phyloP scores from a whole-genome alignment of 2,329 filamentous ascomycete species.

The Blastomyces gilchristii region DNA sequence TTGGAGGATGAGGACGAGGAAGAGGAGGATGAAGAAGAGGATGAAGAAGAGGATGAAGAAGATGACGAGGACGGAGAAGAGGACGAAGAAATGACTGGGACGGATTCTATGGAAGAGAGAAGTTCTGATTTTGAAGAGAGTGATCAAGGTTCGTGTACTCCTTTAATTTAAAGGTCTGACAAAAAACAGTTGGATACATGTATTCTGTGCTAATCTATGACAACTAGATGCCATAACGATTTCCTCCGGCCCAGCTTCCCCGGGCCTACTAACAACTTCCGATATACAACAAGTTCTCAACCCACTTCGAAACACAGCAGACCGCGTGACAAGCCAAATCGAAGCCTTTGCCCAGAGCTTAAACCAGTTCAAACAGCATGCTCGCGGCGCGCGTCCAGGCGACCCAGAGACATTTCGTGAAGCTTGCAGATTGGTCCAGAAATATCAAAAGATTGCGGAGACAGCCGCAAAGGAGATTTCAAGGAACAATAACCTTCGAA shows the following conservation, averaged over 20 bases:
- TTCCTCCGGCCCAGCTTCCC: constrained; percentile 11
- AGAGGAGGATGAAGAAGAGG: constrained; percentile 6
- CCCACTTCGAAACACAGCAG: constrained; percentile 53
- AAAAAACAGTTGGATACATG: background rate
- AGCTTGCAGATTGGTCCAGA: constrained; percentile 57
- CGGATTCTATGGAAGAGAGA: constrained; percentile 17
- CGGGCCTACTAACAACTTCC: constrained; percentile 34
- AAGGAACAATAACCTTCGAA: constrained; percentile 31
- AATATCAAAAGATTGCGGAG: constrained; percentile 50
- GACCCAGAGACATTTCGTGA: constrained; percentile 50
- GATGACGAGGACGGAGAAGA: constrained; percentile 22
- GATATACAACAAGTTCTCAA: constrained; percentile 45
- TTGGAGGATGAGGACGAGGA: constrained; percentile 14
- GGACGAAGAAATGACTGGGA: constrained; percentile 23
- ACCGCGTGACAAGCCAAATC: constrained; percentile 67
- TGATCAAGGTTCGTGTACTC: constrained; percentile 13
- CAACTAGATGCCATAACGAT: constrained; percentile 14
- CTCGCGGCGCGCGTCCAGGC: constrained; percentile 13
- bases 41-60: constrained; percentile 8
- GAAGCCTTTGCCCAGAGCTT: constrained; percentile 76
- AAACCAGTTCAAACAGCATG: constrained; percentile 57
- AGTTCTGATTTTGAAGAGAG: constrained; percentile 5
- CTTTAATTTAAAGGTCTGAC: background rate
- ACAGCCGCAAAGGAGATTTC: constrained; percentile 38
- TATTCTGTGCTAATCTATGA: background rate